phyloP scores from a whole-genome alignment of 345 rosid species.

The Euphorbia peplus region DNA sequence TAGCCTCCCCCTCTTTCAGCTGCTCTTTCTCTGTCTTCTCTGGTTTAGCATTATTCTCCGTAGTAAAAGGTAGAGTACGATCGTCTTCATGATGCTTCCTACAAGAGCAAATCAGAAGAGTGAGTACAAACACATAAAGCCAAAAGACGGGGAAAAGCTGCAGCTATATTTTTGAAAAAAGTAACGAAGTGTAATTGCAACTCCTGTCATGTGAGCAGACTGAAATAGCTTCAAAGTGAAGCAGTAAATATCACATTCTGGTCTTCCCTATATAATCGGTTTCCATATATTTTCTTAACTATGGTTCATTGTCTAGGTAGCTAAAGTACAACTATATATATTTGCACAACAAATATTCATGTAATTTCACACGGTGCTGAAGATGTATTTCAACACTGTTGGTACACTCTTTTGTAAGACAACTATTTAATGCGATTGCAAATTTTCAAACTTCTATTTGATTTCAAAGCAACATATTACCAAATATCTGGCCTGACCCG shows the following conservation, averaged over 20 bases:
- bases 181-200: too few relatives aligned
- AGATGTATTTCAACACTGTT: neutral
- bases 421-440: too few relatives aligned
- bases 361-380: neutral
- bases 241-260: neutral
- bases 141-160: neutral
- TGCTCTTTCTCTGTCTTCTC: slow-evolving; percentile 11
- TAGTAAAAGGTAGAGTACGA: neutral
- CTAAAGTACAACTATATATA: neutral
- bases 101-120: neutral
- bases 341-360: neutral
- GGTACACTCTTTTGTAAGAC: too few relatives aligned
- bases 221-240: neutral
- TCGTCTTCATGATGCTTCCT: slow-evolving; percentile 6
- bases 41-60: neutral
- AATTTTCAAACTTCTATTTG: neutral
- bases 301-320: neutral
- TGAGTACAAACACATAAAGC: neutral
- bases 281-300: too few relatives aligned
- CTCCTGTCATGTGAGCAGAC: neutral
- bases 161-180: too few relatives aligned
- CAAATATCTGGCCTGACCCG: neutral
- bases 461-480: neutral
- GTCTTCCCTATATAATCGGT: too few relatives aligned
- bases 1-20: slow-evolving; percentile 8